phyloP scores from a whole-genome alignment of 805 yeast genomes.

The Isabelozyma pseudorhagii region DNA sequence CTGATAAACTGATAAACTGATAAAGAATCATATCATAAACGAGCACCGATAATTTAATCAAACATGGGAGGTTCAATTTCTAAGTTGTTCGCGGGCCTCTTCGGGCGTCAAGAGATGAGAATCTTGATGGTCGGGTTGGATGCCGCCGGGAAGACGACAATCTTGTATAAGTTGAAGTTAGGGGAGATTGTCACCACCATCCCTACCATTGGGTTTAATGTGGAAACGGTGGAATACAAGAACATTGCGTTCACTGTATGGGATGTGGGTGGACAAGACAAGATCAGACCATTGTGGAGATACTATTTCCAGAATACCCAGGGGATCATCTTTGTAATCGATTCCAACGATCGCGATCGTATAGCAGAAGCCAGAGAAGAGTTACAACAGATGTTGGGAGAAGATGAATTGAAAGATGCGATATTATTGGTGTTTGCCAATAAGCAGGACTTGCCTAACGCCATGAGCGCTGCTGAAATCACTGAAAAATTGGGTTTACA shows the following conservation, averaged over 20 bases:
- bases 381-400: conserved; percentile 43
- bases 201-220: conserved; percentile 43
- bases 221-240: conserved; percentile 42
- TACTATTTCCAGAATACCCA: conserved; percentile 43
- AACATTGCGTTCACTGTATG: conserved; percentile 42
- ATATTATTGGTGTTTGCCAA: conserved; percentile 39
- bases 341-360: conserved; percentile 43
- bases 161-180: conserved; percentile 40
- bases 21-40: neutral
- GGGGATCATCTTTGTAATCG: conserved; percentile 41
- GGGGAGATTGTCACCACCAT: conserved; percentile 43
- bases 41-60: neutral
- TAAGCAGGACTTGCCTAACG: conserved; percentile 44
- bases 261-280: conserved; percentile 46
- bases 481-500: conserved; percentile 43
- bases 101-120: conserved; percentile 43
- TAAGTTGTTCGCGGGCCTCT: conserved; percentile 38
- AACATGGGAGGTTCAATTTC: conserved; percentile 38
- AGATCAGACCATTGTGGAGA: conserved; percentile 43
- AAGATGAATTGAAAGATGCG: conserved; percentile 42
- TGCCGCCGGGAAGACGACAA: conserved; percentile 43
- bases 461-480: conserved; percentile 44
- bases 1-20: no score
- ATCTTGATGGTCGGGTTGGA: conserved; percentile 44
- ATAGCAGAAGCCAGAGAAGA: conserved; percentile 42